phyloP scores from a whole-genome alignment of 2,329 filamentous ascomycete genomes.

The Zasmidium cellare region DNA sequence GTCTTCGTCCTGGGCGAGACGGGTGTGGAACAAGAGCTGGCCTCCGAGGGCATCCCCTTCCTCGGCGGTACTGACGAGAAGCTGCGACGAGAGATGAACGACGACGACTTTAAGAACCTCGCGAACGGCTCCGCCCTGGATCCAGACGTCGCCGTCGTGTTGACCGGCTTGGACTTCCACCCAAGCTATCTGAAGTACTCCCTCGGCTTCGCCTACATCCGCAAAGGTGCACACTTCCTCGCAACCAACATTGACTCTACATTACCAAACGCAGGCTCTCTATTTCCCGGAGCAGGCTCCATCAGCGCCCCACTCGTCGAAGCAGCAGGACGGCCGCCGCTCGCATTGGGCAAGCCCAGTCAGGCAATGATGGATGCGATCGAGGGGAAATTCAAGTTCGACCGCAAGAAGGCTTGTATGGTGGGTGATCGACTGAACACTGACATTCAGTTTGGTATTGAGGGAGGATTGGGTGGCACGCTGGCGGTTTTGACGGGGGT shows the following conservation, averaged over 20 bases:
- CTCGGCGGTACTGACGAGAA: constrained; percentile 83
- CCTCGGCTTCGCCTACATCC: constrained; percentile 82
- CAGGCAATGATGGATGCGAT: constrained; percentile 99
- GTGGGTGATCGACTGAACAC: constrained; percentile 91
- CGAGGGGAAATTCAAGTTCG: constrained; percentile 90
- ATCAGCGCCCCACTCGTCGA: constrained; percentile 75
- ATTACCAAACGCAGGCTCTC: constrained; percentile 73
- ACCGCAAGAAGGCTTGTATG: constrained; percentile 87
- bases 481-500: constrained; percentile 90
- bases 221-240: constrained; percentile 78
- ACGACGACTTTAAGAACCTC: constrained; percentile 76
- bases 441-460: constrained; percentile 91
- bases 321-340: constrained; percentile 62
- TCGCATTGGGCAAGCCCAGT: constrained; percentile 88
- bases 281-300: constrained; percentile 91
- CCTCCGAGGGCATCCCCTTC: constrained; percentile 73
- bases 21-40: constrained; percentile 87
- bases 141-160: constrained; percentile 83
- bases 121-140: constrained; percentile 75
- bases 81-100: constrained; percentile 73
- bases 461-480: constrained; percentile 87
- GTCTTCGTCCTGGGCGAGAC: constrained; percentile 91
- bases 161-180: constrained; percentile 90
- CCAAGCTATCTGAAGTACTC: constrained; percentile 92
- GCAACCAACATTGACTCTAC: constrained; percentile 94